These are phyloP conservation scores for Backusella circina DNA, from an alignment of 192 early-diverging fungal genomes.

Conservation along the genomic window DNA sequence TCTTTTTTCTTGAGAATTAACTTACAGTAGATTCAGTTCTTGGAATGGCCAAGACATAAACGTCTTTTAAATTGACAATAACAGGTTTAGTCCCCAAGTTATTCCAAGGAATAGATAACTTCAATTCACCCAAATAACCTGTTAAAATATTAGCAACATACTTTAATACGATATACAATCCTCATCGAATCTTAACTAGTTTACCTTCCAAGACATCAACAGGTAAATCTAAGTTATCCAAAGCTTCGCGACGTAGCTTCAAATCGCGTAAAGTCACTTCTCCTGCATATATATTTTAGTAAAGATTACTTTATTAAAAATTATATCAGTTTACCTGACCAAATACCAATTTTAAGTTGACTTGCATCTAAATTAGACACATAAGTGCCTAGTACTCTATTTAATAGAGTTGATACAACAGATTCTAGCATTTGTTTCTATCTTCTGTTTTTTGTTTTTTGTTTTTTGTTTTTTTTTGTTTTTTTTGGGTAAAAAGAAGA, in stretches of 20 bases:
- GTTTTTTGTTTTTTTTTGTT: background rate
- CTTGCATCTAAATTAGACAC: conserved; percentile 78
- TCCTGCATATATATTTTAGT: conserved; percentile 40
- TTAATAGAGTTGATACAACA: conserved; percentile 59
- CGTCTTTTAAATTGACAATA: conserved; percentile 67
- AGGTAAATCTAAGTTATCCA: conserved; percentile 82
- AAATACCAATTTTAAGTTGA: conserved; percentile 84
- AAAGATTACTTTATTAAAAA: background rate
- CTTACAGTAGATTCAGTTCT: conserved; percentile 54
- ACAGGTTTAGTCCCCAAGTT: conserved; percentile 85
- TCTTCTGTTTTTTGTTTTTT: background rate
- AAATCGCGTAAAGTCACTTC: conserved; percentile 83
- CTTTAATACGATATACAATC: background rate
- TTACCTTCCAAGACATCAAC: conserved; percentile 71
- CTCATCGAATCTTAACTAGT: background rate
- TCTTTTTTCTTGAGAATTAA: background rate
- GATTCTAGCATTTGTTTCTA: conserved; percentile 52
- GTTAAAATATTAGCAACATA: background rate
- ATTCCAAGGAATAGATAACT: conserved; percentile 81
- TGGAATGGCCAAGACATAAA: conserved; percentile 74
- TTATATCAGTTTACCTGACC: conserved; percentile 58
- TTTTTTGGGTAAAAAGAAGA: background rate
- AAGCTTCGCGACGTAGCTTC: conserved; percentile 66
- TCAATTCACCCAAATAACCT: conserved; percentile 82
- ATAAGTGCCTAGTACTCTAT: conserved; percentile 75